Percentiles rank a stretch among this genome's conserved stretches.
phyloP scores from a whole-genome alignment of 306 rosid genomes.

The Senna tora region DNA sequence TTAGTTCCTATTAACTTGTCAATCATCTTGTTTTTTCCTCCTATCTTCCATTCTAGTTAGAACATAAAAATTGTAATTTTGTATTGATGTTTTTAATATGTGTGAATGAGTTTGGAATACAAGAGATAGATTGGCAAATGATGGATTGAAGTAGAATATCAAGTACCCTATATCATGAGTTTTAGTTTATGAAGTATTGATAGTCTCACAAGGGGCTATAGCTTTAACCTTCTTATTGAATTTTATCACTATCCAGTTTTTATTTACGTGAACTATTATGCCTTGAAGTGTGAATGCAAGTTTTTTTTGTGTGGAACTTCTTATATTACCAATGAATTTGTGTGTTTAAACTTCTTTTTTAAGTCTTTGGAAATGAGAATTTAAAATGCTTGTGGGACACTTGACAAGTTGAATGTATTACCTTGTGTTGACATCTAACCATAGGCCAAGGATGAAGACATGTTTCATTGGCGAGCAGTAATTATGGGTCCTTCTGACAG shows the following conservation, averaged over 20 bases:
- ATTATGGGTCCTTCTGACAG: conserved; percentile 76
- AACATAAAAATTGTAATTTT: too few species aligned
- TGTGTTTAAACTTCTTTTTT: conserved; percentile 5
- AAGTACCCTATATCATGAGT: too few species aligned
- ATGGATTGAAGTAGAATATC: too few species aligned
- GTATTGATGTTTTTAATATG: background rate
- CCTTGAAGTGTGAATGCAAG: background rate
- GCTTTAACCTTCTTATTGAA: too few species aligned
- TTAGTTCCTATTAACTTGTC: background rate
- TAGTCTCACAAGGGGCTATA: too few species aligned
- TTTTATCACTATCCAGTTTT: too few species aligned
- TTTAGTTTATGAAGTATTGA: too few species aligned
- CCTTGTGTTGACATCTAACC: conserved; percentile 13
- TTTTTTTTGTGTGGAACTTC: too few species aligned
- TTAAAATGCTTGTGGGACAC: background rate
- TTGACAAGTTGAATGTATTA: conserved; percentile 16
- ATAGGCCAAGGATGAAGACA: conserved; percentile 68
- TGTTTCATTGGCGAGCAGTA: conserved; percentile 63
- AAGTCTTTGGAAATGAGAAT: conserved; percentile 20
- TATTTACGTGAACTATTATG: background rate
- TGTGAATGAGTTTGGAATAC: too few species aligned
- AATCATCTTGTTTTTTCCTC: background rate
- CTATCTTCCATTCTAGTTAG: background rate
- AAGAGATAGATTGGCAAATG: too few species aligned
- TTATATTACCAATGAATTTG: background rate